Conservation (phyloP, 306 rosid species). For the Prosopis cineraria region DNA sequence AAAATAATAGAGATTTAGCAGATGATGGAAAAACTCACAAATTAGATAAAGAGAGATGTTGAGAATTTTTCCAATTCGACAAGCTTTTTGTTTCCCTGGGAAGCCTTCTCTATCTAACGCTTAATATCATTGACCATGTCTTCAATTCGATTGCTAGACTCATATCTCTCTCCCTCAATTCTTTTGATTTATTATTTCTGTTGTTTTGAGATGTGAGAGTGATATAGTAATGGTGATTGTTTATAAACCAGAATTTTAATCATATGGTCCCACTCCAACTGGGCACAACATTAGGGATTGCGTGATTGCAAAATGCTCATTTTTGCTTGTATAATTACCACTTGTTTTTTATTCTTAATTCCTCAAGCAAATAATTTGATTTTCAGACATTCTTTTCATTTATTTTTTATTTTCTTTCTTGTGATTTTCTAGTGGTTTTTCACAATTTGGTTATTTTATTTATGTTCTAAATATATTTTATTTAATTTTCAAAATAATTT, state of each 20-base stretch:
- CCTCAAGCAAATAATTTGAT: no score
- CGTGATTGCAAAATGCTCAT: no score
- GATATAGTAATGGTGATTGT: neutral
- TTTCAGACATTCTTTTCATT: no score
- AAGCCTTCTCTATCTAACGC: neutral
- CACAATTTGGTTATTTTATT: no score
- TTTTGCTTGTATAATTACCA: no score
- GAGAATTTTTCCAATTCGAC: no score
- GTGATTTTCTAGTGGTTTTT: no score
- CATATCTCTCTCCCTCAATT: constrained; percentile 22
- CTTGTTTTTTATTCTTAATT: no score
- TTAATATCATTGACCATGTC: neutral
- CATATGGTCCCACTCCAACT: constrained; percentile 19
- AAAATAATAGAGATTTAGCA: neutral
- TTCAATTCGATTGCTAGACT: neutral
- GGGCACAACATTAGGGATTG: neutral
- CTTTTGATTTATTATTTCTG: constrained; percentile 19
- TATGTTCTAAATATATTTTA: no score
- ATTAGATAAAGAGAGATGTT: constrained; percentile 22
- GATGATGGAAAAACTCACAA: constrained; percentile 46
- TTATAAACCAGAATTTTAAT: neutral
- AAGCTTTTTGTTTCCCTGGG: neutral
- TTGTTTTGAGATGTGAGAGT: neutral
- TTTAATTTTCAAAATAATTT: no score
- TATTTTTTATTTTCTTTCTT: no score